Conservation (phyloP, 2,329 filamentous ascomycete species). For the Sporothrix luriei region DNA sequence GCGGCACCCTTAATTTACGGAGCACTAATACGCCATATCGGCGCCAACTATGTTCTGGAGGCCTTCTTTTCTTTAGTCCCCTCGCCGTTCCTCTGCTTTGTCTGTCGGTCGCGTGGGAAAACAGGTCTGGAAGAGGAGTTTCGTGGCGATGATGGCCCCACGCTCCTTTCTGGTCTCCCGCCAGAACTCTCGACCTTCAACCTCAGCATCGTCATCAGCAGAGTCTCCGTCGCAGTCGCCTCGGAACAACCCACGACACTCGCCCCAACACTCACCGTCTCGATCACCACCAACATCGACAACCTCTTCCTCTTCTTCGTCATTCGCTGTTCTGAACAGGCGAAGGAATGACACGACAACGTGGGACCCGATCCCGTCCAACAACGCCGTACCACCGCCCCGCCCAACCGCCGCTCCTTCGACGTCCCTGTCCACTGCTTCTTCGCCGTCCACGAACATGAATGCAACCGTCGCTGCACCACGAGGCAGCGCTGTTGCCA, state of each 20-base stretch:
- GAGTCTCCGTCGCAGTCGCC: slow-evolving; percentile 25
- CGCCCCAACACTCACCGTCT: slow-evolving; percentile 23
- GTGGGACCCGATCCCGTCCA: slow-evolving; percentile 18
- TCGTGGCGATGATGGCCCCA: slow-evolving; percentile 45
- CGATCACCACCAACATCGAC: slow-evolving; percentile 12
- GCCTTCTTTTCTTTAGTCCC: slow-evolving; percentile 16
- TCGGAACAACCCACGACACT: slow-evolving; percentile 10
- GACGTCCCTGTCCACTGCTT: background rate
- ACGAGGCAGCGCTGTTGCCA: slow-evolving; percentile 29
- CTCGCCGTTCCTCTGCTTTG: background rate
- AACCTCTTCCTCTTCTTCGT: background rate
- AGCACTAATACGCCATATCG: slow-evolving; percentile 6
- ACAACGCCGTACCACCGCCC: slow-evolving; percentile 24
- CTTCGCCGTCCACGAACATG: slow-evolving; percentile 12
- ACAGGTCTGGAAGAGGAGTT: background rate
- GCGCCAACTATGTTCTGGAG: background rate
- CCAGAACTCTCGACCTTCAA: slow-evolving; percentile 39
- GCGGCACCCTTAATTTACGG: slow-evolving; percentile 27
- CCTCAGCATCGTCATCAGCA: slow-evolving; percentile 33
- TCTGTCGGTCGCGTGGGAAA: slow-evolving; percentile 17
- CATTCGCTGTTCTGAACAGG: slow-evolving; percentile 13
- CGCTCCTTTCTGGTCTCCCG: slow-evolving; percentile 47
- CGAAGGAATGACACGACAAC: slow-evolving; percentile 17
- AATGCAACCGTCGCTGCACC: background rate
- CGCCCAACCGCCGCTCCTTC: slow-evolving; percentile 16